These are phyloP conservation scores for Triticum urartu DNA, from an alignment of 176 grass and related monocot species.

Conservation along the genomic window DNA sequence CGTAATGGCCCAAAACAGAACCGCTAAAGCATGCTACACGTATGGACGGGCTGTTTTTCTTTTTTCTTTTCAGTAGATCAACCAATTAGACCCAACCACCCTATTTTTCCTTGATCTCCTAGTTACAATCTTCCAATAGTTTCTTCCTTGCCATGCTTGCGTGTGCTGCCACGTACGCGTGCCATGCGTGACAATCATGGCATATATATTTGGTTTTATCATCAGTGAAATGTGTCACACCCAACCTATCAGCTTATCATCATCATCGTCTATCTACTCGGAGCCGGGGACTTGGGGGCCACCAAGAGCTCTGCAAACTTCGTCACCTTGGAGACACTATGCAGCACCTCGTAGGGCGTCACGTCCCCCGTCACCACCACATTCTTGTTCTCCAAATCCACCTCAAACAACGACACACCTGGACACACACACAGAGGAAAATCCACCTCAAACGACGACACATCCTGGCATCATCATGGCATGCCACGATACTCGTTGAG, in stretches of 20 bases:
- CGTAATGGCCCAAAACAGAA: no score
- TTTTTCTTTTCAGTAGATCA: background rate
- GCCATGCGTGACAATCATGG: background rate
- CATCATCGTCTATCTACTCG: background rate
- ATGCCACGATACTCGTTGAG: no score
- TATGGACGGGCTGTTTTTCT: background rate
- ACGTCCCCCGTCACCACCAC: conserved; percentile 91
- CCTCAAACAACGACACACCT: conserved; percentile 85
- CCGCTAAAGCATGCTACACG: no score
- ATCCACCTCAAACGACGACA: no score
- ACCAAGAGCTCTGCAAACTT: conserved; percentile 81
- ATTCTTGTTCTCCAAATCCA: conserved; percentile 93
- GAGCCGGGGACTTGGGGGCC: conserved; percentile 2
- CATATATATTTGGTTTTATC: background rate
- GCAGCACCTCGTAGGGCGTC: conserved; percentile 84
- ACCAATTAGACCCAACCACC: background rate
- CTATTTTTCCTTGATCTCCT: background rate
- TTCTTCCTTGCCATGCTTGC: background rate
- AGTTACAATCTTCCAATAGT: background rate
- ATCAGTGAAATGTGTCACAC: background rate
- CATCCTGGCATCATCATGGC: no score
- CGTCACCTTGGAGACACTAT: conserved; percentile 83
- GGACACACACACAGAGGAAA: background rate
- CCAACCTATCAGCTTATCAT: background rate
- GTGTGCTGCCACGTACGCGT: background rate